Percentiles rank a stretch among this genome's conserved stretches.
phyloP scores from a whole-genome alignment of 352 stramenopile genomes.

The Globisporangium cystogenes region DNA sequence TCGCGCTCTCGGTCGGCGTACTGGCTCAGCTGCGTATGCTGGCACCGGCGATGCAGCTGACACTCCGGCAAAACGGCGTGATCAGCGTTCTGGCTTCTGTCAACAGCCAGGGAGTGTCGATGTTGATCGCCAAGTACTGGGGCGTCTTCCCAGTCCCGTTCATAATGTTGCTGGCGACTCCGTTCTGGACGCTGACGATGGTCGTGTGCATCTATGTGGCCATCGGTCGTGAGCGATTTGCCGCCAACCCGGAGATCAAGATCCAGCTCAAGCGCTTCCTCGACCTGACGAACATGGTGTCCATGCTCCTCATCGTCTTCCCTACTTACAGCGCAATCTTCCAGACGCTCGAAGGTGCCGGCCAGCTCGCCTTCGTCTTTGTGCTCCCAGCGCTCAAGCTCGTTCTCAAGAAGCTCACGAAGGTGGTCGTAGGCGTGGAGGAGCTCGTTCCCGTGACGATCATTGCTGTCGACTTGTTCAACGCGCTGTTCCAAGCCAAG shows the following conservation, averaged over 20 bases:
- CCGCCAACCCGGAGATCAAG: conserved; percentile 2
- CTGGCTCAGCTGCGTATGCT: too few species aligned
- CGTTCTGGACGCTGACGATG: background rate
- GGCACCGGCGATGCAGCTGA: too few species aligned
- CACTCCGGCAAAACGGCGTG: too few species aligned
- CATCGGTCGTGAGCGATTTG: conserved; percentile 10
- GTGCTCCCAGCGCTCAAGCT: background rate
- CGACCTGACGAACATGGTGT: background rate
- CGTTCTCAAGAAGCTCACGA: background rate
- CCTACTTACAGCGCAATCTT: conserved; percentile 1
- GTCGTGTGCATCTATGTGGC: background rate
- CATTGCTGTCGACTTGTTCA: conserved; percentile 2
- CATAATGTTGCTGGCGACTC: too few species aligned
- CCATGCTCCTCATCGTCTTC: background rate
- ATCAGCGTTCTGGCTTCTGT: too few species aligned
- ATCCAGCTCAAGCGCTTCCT: background rate
- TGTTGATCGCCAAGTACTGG: too few species aligned
- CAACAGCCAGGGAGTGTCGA: too few species aligned
- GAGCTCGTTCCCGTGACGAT: background rate
- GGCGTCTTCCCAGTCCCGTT: too few species aligned
- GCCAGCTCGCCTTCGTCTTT: conserved; percentile 6
- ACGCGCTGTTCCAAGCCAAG: conserved; percentile 9
- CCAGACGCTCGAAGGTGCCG: background rate
- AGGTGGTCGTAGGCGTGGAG: background rate
- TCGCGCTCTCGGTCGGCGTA: too few species aligned